phyloP scores from a whole-genome alignment of 257 asterid species.

The Lycium barbarum region DNA sequence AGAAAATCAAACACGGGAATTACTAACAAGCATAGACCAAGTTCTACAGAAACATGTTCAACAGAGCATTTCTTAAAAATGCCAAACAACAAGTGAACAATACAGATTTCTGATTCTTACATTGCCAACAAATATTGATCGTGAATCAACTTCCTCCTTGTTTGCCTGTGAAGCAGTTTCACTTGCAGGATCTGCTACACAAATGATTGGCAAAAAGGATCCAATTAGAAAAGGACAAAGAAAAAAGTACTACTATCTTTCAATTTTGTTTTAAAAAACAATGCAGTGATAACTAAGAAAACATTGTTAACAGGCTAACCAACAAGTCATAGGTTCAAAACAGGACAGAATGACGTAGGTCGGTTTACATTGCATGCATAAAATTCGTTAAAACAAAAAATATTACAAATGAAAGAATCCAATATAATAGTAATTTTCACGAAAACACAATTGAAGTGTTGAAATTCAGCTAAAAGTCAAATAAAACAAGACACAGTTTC shows the following conservation, averaged over 20 bases:
- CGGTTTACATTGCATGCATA: background rate
- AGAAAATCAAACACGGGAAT: background rate
- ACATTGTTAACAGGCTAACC: background rate
- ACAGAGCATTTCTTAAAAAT: slow-evolving; percentile 18
- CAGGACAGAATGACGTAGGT: background rate
- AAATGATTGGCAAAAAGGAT: slow-evolving; percentile 11
- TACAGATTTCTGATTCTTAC: slow-evolving; percentile 54
- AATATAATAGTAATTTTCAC: background rate
- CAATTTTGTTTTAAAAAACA: background rate
- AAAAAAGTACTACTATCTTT: background rate
- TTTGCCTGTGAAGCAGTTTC: slow-evolving; percentile 82
- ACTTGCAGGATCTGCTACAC: slow-evolving; percentile 69
- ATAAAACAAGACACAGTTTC: background rate
- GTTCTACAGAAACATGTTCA: background rate
- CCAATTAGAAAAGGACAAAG: background rate
- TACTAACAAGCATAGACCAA: background rate
- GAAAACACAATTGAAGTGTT: background rate
- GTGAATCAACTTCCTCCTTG: slow-evolving; percentile 81
- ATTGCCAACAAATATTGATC: slow-evolving; percentile 94
- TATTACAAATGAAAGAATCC: background rate
- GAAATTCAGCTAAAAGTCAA: background rate
- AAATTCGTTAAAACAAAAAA: background rate
- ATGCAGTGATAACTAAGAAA: background rate
- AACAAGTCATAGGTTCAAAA: background rate
- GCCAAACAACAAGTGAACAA: background rate